phyloP scores from a whole-genome alignment of 495 filamentous ascomycete genomes.

The Trypethelium eluteriae region DNA sequence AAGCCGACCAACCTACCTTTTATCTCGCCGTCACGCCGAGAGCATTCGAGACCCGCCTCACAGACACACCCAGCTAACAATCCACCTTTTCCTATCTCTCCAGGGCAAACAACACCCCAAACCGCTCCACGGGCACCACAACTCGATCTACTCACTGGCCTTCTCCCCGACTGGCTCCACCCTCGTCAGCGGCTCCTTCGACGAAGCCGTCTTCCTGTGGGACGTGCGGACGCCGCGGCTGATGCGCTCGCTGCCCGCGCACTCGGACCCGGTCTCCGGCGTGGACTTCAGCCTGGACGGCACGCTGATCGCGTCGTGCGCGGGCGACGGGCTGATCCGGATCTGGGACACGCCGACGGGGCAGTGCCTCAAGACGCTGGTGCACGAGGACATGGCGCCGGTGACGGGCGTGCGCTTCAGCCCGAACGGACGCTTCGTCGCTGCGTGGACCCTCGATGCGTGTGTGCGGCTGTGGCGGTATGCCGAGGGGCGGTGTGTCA shows the following conservation, averaged over 20 bases:
- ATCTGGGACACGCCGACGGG: constrained; percentile 96
- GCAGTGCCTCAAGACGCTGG: constrained; percentile 86
- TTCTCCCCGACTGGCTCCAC: constrained; percentile 97
- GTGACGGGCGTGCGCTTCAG: constrained; percentile 87
- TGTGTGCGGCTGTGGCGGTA: constrained; percentile 93
- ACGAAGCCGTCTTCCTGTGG: constrained; percentile 95
- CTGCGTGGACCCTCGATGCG: constrained; percentile 85
- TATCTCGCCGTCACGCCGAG: background rate
- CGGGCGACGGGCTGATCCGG: constrained; percentile 81
- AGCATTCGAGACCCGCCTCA: background rate
- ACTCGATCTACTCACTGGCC: constrained; percentile 86
- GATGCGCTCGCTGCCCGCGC: constrained; percentile 87
- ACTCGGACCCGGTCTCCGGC: constrained; percentile 87
- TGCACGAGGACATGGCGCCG: constrained; percentile 92
- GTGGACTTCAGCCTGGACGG: constrained; percentile 91
- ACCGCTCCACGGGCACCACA: constrained; percentile 80
- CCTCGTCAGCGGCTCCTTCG: constrained; percentile 86
- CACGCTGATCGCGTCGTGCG: constrained; percentile 78
- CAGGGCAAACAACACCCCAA: constrained; percentile 53
- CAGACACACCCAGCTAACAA: constrained; percentile 18
- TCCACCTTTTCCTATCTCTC: background rate
- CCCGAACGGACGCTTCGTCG: constrained; percentile 84
- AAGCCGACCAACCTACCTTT: constrained; percentile 28
- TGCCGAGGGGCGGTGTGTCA: constrained; percentile 75
- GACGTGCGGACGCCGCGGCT: constrained; percentile 75